A percentile compares a stretch with the other conserved stretches of the same genome.
phyloP scores from a whole-genome alignment of 2,329 filamentous ascomycete species.

The Stenocarpella maydis region DNA sequence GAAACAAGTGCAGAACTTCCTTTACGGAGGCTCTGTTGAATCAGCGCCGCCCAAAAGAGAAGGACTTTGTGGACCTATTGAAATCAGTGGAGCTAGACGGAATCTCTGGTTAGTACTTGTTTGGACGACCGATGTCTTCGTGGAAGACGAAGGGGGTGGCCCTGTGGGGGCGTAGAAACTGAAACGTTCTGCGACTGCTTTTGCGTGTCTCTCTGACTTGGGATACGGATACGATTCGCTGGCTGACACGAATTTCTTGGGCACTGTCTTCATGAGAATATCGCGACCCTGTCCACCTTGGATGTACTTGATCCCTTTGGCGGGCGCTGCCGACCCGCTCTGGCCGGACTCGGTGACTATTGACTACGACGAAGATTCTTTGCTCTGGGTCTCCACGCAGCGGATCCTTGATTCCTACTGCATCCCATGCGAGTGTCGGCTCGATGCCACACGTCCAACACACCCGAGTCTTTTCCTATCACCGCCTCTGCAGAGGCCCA shows the following conservation, averaged over 20 bases:
- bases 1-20: background rate
- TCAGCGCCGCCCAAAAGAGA: background rate
- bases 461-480: background rate
- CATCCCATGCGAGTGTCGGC: conserved; percentile 29
- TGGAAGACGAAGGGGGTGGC: background rate
- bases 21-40: background rate
- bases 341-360: conserved; percentile 51
- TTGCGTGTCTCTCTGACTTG: background rate
- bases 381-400: conserved; percentile 45
- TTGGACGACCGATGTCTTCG: too few relatives aligned
- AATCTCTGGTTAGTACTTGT: conserved; percentile 38
- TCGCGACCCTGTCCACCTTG: conserved; percentile 40
- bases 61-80: conserved; percentile 39
- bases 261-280: conserved; percentile 43
- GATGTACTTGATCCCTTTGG: conserved; percentile 49
- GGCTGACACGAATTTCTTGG: background rate
- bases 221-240: background rate
- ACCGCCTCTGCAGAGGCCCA: background rate
- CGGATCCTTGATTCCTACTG: conserved; percentile 45
- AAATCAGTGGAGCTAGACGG: conserved; percentile 41
- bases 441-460: background rate
- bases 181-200: background rate
- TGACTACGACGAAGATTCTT: conserved; percentile 43
- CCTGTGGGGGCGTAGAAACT: background rate
- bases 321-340: conserved; percentile 51